Conservation (phyloP, 2,329 filamentous ascomycete species). For the Lachnellula arida region DNA sequence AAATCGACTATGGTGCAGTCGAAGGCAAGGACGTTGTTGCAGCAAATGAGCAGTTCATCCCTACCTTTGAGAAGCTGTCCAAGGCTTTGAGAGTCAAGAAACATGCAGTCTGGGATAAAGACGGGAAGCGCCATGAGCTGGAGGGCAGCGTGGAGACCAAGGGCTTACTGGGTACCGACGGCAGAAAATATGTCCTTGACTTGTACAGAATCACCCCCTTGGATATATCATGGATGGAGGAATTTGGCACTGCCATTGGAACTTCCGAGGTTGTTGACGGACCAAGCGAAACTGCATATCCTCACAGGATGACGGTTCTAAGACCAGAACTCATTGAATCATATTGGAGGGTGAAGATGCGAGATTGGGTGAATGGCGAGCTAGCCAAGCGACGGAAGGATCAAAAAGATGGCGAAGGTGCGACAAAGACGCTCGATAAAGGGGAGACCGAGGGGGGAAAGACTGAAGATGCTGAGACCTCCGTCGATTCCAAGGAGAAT, state of each 20-base stretch:
- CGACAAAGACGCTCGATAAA: slow-evolving; percentile 31
- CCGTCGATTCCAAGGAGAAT: slow-evolving; percentile 23
- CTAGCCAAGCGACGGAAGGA: slow-evolving; percentile 57
- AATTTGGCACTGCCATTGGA: slow-evolving; percentile 49
- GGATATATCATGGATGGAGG: slow-evolving; percentile 86
- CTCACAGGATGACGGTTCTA: slow-evolving; percentile 93
- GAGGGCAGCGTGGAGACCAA: slow-evolving; percentile 98
- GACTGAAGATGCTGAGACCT: slow-evolving; percentile 28
- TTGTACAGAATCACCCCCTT: slow-evolving; percentile 91
- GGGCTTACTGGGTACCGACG: slow-evolving; percentile 93
- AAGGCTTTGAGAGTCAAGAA: slow-evolving; percentile 88
- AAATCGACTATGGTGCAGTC: slow-evolving; percentile 97
- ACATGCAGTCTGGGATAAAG: slow-evolving; percentile 97
- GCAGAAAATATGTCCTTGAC: slow-evolving; percentile 95
- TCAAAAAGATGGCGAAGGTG: slow-evolving; percentile 29
- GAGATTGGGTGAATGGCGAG: slow-evolving; percentile 80
- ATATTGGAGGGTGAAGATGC: slow-evolving; percentile 79
- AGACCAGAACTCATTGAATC: slow-evolving; percentile 85
- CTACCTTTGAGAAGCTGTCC: slow-evolving; percentile 84
- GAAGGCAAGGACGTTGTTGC: slow-evolving; percentile 96
- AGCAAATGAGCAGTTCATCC: slow-evolving; percentile 78
- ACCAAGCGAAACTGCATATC: slow-evolving; percentile 50
- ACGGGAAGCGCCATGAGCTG: slow-evolving; percentile 80
- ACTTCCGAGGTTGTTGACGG: slow-evolving; percentile 32
- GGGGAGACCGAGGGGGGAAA: slow-evolving; percentile 22